Conservation (phyloP, 2,329 filamentous ascomycete genomes). For the Huntiella savannae region DNA sequence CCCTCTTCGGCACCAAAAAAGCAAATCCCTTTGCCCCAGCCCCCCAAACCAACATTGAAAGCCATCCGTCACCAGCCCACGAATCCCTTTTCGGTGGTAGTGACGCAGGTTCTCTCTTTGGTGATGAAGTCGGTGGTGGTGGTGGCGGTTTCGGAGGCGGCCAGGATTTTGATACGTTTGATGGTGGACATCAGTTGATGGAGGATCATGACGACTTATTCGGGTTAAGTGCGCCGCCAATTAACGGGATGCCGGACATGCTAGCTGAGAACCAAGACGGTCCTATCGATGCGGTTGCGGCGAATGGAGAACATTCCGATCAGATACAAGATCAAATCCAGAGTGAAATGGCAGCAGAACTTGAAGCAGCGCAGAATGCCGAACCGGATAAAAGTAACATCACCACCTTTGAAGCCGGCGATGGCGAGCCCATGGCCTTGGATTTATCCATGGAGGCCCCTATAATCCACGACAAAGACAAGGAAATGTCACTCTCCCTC, state of each 20-base stretch:
- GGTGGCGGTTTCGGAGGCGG: slow-evolving; percentile 20
- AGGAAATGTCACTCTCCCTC: not conserved
- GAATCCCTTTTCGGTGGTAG: slow-evolving; percentile 69
- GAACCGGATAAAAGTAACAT: too few species aligned
- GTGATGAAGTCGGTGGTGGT: slow-evolving; percentile 39
- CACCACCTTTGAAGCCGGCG: too few species aligned
- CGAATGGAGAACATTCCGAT: too few species aligned
- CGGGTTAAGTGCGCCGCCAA: not conserved
- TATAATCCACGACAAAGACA: not conserved
- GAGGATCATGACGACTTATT: slow-evolving; percentile 1
- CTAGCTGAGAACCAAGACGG: too few species aligned
- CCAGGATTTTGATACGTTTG: slow-evolving; percentile 37
- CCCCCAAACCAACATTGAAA: slow-evolving; percentile 16
- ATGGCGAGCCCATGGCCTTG: slow-evolving; percentile 1
- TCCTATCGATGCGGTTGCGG: too few species aligned
- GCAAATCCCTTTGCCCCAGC: slow-evolving; percentile 7
- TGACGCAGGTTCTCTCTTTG: slow-evolving; percentile 69
- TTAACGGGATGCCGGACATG: too few species aligned
- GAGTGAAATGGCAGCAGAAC: too few species aligned
- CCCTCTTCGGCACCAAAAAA: slow-evolving; percentile 9
- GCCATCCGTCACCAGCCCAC: slow-evolving; percentile 48
- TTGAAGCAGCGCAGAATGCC: too few species aligned
- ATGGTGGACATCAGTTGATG: not conserved
- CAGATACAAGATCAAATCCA: too few species aligned
- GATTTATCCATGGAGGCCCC: not conserved